A percentile compares a stretch with the other conserved stretches of the same genome.
Evolutionary conservation across 2,329 filamentous ascomycete species (phyloP).

Genomic region (Penicillium sp.): DNA sequence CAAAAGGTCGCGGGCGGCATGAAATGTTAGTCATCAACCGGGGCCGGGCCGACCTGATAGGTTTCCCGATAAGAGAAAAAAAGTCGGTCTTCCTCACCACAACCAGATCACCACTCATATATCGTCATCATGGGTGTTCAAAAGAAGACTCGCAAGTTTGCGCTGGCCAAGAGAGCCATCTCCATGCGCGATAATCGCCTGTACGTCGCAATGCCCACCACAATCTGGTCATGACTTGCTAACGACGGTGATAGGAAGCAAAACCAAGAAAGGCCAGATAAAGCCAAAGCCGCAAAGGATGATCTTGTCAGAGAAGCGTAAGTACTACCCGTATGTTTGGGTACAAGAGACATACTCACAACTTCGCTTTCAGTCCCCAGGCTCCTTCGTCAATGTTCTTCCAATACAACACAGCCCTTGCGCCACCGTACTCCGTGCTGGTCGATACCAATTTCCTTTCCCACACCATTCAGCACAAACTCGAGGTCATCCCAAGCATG

Average conservation of each 20-base stretch:
- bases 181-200: slow-evolving; percentile 74
- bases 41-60: neutral
- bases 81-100: slow-evolving; percentile 3
- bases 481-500: slow-evolving; percentile 79
- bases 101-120: neutral
- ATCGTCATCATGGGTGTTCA: slow-evolving; percentile 69
- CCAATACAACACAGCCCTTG: slow-evolving; percentile 78
- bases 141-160: slow-evolving; percentile 92
- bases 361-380: slow-evolving; percentile 55
- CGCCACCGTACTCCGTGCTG: slow-evolving; percentile 75
- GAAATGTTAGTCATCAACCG: neutral
- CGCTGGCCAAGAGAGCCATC: slow-evolving; percentile 75
- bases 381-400: slow-evolving; percentile 83
- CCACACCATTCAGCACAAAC: slow-evolving; percentile 85
- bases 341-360: slow-evolving; percentile 8
- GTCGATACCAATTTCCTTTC: slow-evolving; percentile 89
- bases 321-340: neutral
- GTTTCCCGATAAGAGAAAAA: slow-evolving; percentile 5
- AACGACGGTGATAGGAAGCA: slow-evolving; percentile 16
- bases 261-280: slow-evolving; percentile 20
- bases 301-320: slow-evolving; percentile 26
- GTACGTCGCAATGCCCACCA: slow-evolving; percentile 21
- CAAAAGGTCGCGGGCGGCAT: neutral
- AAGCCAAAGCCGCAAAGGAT: slow-evolving; percentile 17
- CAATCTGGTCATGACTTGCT: neutral